Evolutionary conservation across 257 asterid genomes (phyloP), one percentile per base, ranked within the genome.

Genomic region (Knoxia roxburghii): DNA sequence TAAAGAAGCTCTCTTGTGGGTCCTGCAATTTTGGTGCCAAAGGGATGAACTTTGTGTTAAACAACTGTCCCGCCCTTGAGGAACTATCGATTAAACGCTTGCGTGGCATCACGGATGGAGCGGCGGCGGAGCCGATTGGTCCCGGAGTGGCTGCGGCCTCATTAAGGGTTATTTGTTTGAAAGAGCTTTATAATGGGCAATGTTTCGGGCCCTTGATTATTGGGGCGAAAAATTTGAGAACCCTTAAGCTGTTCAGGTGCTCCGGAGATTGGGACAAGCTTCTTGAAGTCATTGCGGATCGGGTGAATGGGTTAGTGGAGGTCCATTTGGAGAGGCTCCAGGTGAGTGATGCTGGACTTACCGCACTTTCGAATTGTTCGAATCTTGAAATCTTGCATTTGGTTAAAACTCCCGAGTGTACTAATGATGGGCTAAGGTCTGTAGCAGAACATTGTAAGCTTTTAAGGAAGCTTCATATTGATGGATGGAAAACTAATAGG

Each of bases 401-500:
- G 63, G 98, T 91, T 60, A 91, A 91, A 69, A 83, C 88, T 18
- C 96, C 96, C 0, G 95, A 86, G 58, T 91, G 98, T 60, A 84
- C 92, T 8, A 81, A 89, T 75, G 21, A 61, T 6, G 98, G 98
- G 52, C 83, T 91, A 26, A 73, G 51, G 71, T 45, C 72, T n/a
- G 70, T 89, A 10, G 95, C 95, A 1, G 96, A 86, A 60, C 69
- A 83, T 27, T 91, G 98, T 67, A 87, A 75, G 78, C 75, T 85
- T 71, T 79, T 85, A 13, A 67, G 90, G 76, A 85, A 91, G 72
- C 85, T 91, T 63, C 96, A 86, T 32, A 85, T 91, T 15, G 98
- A 91, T 76, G 96, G 98, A 51, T 91, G 95, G 95, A 91, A 87
- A 67, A 87, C 96, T 2, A 87, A 91, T 72, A 78, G 96, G 67